A percentile compares a stretch with the other conserved stretches of the same genome.
phyloP scores from a whole-genome alignment of 768 basidiomycete genomes.

The Fomitopsis pulvina region DNA sequence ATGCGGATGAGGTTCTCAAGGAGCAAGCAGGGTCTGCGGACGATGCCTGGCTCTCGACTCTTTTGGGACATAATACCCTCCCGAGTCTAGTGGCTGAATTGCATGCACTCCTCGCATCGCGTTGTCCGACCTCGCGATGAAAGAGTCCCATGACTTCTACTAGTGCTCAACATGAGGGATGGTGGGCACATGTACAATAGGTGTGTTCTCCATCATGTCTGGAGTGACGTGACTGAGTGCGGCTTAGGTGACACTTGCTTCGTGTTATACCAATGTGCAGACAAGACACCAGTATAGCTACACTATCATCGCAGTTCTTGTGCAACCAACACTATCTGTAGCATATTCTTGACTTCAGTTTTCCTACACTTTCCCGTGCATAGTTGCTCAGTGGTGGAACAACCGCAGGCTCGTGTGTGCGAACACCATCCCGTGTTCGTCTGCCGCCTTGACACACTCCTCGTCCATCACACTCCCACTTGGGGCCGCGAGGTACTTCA shows the following conservation, averaged over 20 bases:
- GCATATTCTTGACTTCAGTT: too few relatives aligned
- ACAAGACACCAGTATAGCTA: too few relatives aligned
- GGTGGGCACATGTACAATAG: too few relatives aligned
- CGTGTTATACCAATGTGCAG: too few relatives aligned
- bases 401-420: conserved; percentile 82
- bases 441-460: conserved; percentile 93
- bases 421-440: conserved; percentile 90
- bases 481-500: conserved; percentile 85
- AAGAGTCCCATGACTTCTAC: too few relatives aligned
- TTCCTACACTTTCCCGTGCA: neutral
- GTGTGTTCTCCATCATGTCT: too few relatives aligned
- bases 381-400: conserved; percentile 69
- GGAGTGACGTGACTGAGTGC: too few relatives aligned
- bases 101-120: neutral
- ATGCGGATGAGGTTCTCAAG: neutral
- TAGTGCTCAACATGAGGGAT: too few relatives aligned
- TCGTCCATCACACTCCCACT: conserved; percentile 96
- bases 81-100: neutral
- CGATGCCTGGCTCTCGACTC: neutral
- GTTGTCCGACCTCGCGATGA: neutral
- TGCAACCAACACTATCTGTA: too few relatives aligned
- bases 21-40: neutral
- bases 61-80: neutral
- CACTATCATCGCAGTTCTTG: too few relatives aligned
- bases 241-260: too few relatives aligned